Evolutionary conservation across 352 stramenopile genomes (phyloP), one percentile per base, ranked within the genome.

Genomic region (Pythium graminicola): DNA sequence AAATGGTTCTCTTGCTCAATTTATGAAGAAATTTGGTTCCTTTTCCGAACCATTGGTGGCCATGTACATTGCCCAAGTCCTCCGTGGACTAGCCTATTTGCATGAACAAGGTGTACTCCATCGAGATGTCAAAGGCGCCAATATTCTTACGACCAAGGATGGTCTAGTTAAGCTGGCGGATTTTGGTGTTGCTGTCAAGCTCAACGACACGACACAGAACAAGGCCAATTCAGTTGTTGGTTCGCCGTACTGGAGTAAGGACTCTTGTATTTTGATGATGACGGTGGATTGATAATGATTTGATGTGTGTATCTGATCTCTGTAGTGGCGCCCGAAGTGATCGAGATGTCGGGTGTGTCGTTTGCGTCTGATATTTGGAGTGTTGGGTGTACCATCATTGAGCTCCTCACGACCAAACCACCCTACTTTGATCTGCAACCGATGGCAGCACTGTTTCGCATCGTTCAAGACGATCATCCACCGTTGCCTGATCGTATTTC

Each of bases 331-430:
- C 93, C 93, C 0, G 93, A 98, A 66, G 90, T 98, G 32, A 98
- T 98, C 48, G 88, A 98, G 57, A 98, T 98, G 89, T 76, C 85
- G 16, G 86, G 86, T 7, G 88, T 85, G 58, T 97, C 89, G 0
- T 89, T 93, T 22, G 83, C 87, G 11, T 97, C 91, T 17, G 93
- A 98, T 65, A 96, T 98, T 39, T 98, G 93, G 93, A 92, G 82
- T 36, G 86, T 97, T 2, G 91, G 91, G 6, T 97, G 91, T 69
- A 97, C 86, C n/a, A 97, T 97, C 51, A 96, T 97, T 40, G 91
- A 97, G 71, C 54, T 97, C 27, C 66, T 97, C 35, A 93, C 85
- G 27, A 95, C 87, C 35, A 96, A 96, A 69, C 90, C 90, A 16
- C 91, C 91, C 36, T 97, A 97, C 46, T 97, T 96, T 28, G 86